Conservation (phyloP, 495 filamentous ascomycete species). For the Annulohypoxylon moriforme region DNA sequence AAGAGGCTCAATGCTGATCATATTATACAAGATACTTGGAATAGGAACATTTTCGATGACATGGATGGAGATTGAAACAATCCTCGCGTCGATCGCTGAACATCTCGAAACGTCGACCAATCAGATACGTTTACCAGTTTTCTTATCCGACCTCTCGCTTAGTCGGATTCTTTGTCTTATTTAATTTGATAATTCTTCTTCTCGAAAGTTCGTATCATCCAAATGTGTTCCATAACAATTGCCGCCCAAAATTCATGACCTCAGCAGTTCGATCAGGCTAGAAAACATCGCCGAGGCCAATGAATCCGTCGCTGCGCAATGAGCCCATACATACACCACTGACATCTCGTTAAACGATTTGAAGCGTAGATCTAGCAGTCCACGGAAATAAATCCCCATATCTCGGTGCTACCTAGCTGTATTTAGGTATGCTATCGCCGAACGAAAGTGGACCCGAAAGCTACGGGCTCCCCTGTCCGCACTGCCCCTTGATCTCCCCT, state of each 20-base stretch:
- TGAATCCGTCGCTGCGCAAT: not conserved
- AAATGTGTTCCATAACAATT: not conserved
- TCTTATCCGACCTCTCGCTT: conserved; percentile 14
- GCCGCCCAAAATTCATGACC: not conserved
- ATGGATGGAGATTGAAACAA: conserved; percentile 15
- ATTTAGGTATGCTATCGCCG: conserved; percentile 17
- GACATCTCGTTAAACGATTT: conserved; percentile 1
- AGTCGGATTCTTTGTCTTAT: not conserved
- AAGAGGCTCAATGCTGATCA: conserved; percentile 40
- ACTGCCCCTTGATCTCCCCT: conserved; percentile 4
- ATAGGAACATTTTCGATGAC: conserved; percentile 2
- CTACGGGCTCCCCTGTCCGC: conserved; percentile 8
- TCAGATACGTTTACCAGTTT: not conserved
- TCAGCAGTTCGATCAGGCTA: not conserved
- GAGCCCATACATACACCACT: conserved; percentile 9
- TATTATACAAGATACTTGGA: conserved; percentile 17
- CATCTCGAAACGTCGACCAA: conserved; percentile 22
- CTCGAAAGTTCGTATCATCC: conserved; percentile 2
- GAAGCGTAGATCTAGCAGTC: conserved; percentile 2
- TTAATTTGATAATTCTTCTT: not conserved
- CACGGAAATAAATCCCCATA: conserved; percentile 2
- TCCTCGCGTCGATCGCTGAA: conserved; percentile 21
- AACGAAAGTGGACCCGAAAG: conserved; percentile 13
- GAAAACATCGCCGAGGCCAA: not conserved
- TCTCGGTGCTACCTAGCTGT: conserved; percentile 13